These are phyloP conservation scores for Elaeagnus macrophylla DNA, from an alignment of 306 rosid genomes.

Conservation along the genomic window DNA sequence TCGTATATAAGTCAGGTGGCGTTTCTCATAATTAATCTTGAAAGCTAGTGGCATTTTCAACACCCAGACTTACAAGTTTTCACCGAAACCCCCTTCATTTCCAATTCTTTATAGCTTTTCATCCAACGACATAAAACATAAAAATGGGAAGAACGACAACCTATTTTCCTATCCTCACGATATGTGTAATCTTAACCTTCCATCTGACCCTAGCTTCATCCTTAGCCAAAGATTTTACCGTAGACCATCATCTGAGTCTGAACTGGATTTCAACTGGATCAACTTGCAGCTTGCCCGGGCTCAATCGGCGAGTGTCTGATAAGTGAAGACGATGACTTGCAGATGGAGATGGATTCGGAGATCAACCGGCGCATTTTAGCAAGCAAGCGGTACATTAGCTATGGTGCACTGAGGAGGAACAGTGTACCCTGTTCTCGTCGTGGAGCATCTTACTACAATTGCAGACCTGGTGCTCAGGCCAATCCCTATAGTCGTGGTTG, in stretches of 20 bases:
- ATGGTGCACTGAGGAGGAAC: slow-evolving; percentile 92
- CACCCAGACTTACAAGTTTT: too few species aligned
- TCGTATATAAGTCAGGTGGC: too few species aligned
- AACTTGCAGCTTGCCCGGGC: slow-evolving; percentile 45
- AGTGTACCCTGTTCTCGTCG: slow-evolving; percentile 81
- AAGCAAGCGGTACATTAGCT: slow-evolving; percentile 56
- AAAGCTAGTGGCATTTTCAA: too few species aligned
- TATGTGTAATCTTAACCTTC: slow-evolving; percentile 40
- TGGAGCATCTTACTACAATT: slow-evolving; percentile 93
- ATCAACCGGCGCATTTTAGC: slow-evolving; percentile 79
- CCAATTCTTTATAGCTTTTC: not conserved
- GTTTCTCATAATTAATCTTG: too few species aligned
- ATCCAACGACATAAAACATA: too few species aligned
- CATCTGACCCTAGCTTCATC: slow-evolving; percentile 34
- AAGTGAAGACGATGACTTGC: slow-evolving; percentile 38
- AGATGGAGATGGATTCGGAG: slow-evolving; percentile 81
- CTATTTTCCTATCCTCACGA: slow-evolving; percentile 20
- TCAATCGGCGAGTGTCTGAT: slow-evolving; percentile 60
- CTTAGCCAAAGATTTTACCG: slow-evolving; percentile 31
- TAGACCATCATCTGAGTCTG: slow-evolving; percentile 26
- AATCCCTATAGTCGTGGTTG: slow-evolving; percentile 90
- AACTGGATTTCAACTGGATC: slow-evolving; percentile 28
- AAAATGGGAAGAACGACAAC: slow-evolving; percentile 36
- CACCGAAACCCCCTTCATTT: too few species aligned
- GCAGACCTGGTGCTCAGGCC: slow-evolving; percentile 84